Evolutionary conservation across 306 rosid species (phyloP).

Genomic region (Quercus berberidifolia): DNA sequence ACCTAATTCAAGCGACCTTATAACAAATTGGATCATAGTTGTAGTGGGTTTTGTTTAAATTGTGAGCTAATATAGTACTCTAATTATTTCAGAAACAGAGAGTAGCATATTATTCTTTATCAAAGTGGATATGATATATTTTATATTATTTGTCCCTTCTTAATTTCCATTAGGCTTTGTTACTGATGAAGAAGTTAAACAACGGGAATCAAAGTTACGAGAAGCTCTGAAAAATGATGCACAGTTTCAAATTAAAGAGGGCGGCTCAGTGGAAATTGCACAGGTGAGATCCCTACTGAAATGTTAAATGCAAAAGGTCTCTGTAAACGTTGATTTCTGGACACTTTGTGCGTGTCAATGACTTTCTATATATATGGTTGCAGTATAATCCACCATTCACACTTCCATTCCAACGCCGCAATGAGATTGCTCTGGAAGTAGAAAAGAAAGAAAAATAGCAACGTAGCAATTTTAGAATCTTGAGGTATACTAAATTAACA

Average conservation of each 20-base stretch:
- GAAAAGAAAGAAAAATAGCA: slow-evolving; percentile 55
- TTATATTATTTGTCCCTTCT: background rate
- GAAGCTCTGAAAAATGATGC: slow-evolving; percentile 55
- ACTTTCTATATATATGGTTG: slow-evolving; percentile 26
- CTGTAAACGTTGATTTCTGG: background rate
- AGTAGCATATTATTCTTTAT: slow-evolving; percentile 3
- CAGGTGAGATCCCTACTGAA: slow-evolving; percentile 53
- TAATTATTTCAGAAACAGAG: background rate
- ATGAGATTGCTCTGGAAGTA: slow-evolving; percentile 88
- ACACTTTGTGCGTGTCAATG: background rate
- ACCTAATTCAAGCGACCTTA: no score
- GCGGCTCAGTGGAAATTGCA: slow-evolving; percentile 63
- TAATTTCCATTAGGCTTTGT: slow-evolving; percentile 57
- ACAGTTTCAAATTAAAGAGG: slow-evolving; percentile 59
- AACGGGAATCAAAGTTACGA: slow-evolving; percentile 55
- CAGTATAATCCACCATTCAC: slow-evolving; percentile 98
- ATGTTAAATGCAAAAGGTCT: slow-evolving; percentile 20
- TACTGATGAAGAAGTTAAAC: slow-evolving; percentile 64
- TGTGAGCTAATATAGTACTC: background rate
- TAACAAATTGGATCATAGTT: background rate
- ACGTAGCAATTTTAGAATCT: slow-evolving; percentile 10
- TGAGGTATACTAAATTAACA: slow-evolving; percentile 21
- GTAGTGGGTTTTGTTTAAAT: background rate
- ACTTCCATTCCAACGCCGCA: slow-evolving; percentile 96
- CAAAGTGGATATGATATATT: background rate